phyloP scores from a whole-genome alignment of 228 moss, liverwort and hornwort species.

The Sphagnum magellanicum region DNA sequence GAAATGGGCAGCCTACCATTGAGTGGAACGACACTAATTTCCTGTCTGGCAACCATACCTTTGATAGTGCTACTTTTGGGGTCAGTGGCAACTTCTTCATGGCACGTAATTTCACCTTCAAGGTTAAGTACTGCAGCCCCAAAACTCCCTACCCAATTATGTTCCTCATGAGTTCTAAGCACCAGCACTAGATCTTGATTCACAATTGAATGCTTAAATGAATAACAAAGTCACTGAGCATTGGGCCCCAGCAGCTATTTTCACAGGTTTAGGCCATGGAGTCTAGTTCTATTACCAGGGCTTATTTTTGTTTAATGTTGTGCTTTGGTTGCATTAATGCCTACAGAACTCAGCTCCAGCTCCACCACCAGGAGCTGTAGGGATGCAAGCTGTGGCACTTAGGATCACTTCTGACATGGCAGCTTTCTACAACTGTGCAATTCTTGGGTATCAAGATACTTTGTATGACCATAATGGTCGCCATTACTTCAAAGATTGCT shows the following conservation, averaged over 20 bases:
- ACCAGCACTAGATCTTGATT: background rate
- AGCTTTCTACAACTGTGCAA: constrained; percentile 51
- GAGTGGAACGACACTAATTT: constrained; percentile 36
- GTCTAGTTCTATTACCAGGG: background rate
- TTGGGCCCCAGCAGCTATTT: no score
- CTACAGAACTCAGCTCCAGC: constrained; percentile 52
- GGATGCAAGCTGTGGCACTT: constrained; percentile 71
- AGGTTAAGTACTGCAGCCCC: constrained; percentile 18
- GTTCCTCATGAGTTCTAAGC: background rate
- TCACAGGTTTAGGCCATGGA: no score
- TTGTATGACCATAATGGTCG: constrained; percentile 77
- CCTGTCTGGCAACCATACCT: constrained; percentile 43
- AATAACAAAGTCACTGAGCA: no score
- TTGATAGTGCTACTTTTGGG: constrained; percentile 64
- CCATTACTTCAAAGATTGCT: constrained; percentile 80
- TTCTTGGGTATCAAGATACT: constrained; percentile 59
- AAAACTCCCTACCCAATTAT: background rate
- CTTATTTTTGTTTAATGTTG: background rate
- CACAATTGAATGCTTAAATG: background rate
- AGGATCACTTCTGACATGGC: constrained; percentile 53
- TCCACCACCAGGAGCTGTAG: constrained; percentile 50
- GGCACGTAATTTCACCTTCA: constrained; percentile 58
- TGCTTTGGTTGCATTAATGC: no score
- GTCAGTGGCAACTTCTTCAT: constrained; percentile 60
- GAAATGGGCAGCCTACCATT: constrained; percentile 33